phyloP scores from a whole-genome alignment of 441 rosid species.

The Biscutella laevigata region DNA sequence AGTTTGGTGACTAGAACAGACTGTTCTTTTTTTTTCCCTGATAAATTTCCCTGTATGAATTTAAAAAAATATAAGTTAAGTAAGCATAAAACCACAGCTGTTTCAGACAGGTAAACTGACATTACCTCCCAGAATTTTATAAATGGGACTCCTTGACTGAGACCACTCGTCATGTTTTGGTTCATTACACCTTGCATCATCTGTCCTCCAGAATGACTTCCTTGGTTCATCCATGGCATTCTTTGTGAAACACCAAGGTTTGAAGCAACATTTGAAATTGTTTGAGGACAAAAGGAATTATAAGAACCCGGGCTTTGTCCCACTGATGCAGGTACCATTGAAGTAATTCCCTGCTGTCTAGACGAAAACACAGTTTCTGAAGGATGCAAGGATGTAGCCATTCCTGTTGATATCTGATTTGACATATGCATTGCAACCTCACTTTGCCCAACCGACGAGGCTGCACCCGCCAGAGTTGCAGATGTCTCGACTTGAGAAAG shows the following conservation, averaged over 20 bases:
- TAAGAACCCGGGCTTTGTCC: conserved; percentile 50
- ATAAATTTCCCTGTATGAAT: conserved; percentile 71
- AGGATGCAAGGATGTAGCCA: conserved; percentile 64
- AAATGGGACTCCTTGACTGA: conserved; percentile 57
- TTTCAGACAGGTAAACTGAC: conserved; percentile 15
- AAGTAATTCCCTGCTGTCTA: conserved; percentile 65
- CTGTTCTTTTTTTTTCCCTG: conserved; percentile 93
- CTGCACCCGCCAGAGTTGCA: conserved; percentile 79
- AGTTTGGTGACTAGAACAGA: conserved; percentile 89
- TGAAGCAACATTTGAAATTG: conserved; percentile 54
- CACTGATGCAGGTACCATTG: conserved; percentile 58
- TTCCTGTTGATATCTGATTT: conserved; percentile 91
- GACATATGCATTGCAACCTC: conserved; percentile 93
- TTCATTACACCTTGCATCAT: conserved; percentile 76
- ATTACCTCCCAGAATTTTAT: conserved; percentile 93
- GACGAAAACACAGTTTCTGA: conserved; percentile 67
- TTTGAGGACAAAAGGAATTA: conserved; percentile 48
- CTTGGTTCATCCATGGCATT: conserved; percentile 75
- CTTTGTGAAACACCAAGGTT: conserved; percentile 72
- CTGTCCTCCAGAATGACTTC: conserved; percentile 68
- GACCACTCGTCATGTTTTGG: conserved; percentile 61
- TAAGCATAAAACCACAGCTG: not conserved
- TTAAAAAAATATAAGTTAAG: conserved; percentile 13
- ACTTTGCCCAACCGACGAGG: conserved; percentile 77
- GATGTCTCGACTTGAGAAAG: conserved; percentile 90